Percentiles rank a stretch among this genome's conserved stretches.
Evolutionary conservation across 2,329 filamentous ascomycete genomes (phyloP).

Genomic region (Penicillium sp.): DNA sequence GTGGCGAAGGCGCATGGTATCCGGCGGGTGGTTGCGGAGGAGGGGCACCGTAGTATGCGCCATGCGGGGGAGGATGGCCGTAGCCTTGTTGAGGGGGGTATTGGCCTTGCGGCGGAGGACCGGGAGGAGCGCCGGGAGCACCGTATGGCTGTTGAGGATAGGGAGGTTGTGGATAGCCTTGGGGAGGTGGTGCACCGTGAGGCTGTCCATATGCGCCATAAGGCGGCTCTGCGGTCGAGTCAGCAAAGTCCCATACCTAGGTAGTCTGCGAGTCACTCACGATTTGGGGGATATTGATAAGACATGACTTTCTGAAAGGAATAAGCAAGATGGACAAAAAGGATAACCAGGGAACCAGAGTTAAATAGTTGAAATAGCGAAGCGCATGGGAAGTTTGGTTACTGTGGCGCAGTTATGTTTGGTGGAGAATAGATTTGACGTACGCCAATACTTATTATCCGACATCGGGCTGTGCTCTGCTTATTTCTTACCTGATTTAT

Average conservation of each 20-base stretch:
- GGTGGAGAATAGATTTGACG: conserved; percentile 15
- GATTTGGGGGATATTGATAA: conserved; percentile 20
- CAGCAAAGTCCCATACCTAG: not conserved
- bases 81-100: conserved; percentile 33
- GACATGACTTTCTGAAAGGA: conserved; percentile 10
- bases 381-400: not conserved
- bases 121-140: conserved; percentile 8
- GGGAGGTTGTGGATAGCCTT: conserved; percentile 24
- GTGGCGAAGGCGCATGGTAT: conserved; percentile 14
- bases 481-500: not conserved
- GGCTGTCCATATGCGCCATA: conserved; percentile 27
- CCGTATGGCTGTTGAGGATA: conserved; percentile 37
- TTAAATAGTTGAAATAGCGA: conserved; percentile 8
- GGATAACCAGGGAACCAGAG: not conserved
- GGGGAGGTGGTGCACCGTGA: conserved; percentile 25
- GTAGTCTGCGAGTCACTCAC: conserved; percentile 18
- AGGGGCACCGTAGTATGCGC: conserved; percentile 36
- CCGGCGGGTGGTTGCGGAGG: conserved; percentile 22
- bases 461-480: not conserved
- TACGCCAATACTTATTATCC: conserved; percentile 6
- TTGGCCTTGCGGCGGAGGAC: conserved; percentile 18
- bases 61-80: conserved; percentile 33
- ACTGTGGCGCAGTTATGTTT: conserved; percentile 19
- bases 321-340: not conserved
- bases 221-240: conserved; percentile 17